Evolutionary conservation across 768 basidiomycete genomes (phyloP).

Genomic region (Dioszegia aurantiaca): DNA sequence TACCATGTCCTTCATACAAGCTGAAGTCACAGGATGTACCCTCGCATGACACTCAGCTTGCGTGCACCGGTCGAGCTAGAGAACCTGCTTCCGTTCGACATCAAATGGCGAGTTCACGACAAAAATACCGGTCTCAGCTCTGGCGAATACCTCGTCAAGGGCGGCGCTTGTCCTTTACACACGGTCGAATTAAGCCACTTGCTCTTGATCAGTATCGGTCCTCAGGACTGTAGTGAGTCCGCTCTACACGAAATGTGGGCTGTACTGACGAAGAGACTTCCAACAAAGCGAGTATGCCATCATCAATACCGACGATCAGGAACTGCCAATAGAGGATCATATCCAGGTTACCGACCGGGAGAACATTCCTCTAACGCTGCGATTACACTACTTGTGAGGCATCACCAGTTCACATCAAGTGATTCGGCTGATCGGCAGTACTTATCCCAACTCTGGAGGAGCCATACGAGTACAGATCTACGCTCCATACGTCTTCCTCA

Average conservation of each 20-base stretch:
- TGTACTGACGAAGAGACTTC: conserved; percentile 61
- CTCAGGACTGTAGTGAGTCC: conserved; percentile 79
- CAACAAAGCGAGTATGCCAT: conserved; percentile 95
- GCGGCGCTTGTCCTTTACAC: conserved; percentile 93
- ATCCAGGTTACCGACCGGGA: conserved; percentile 69
- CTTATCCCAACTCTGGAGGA: conserved; percentile 81
- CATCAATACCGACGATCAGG: conserved; percentile 87
- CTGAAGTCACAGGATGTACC: conserved; percentile 63
- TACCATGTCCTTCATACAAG: not conserved
- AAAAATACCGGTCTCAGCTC: conserved; percentile 92
- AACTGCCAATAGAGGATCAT: conserved; percentile 78
- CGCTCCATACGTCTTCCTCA: conserved; percentile 81
- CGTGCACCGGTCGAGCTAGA: conserved; percentile 93
- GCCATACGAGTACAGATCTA: conserved; percentile 96
- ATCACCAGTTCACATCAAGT: conserved; percentile 55
- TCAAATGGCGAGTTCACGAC: conserved; percentile 95
- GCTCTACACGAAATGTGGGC: not conserved
- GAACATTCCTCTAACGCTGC: conserved; percentile 74
- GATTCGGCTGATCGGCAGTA: conserved; percentile 31
- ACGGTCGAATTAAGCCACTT: conserved; percentile 89
- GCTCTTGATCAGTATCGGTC: conserved; percentile 75
- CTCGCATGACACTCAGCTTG: conserved; percentile 77
- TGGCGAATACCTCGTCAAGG: conserved; percentile 85
- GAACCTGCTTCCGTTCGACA: conserved; percentile 87
- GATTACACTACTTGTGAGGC: conserved; percentile 85